Evolutionary conservation across 805 yeast genomes (phyloP), one percentile per base, ranked within the genome.

Genomic region (Sungouiella blattae): DNA sequence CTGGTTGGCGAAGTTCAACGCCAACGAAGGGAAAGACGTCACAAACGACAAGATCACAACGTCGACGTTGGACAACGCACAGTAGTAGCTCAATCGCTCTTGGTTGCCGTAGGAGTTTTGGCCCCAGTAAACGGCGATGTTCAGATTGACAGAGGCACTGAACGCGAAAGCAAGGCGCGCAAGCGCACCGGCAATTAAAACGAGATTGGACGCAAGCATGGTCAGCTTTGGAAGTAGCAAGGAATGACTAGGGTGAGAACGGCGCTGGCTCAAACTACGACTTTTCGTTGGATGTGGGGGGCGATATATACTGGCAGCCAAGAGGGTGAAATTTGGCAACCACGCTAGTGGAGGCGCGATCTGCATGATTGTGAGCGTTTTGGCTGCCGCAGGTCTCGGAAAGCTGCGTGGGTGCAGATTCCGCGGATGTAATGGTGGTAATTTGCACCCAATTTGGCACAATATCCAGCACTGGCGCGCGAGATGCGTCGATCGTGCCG

Each of bases 71-170:
- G 77, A 75, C 33, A 78, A 69, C 39, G 69, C 65, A 69, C 96
- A 87, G 66, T 86, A 86, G 31, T 55, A 36, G 25, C 47, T 45
- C 46, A 67, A 51, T 17, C 54, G 32, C 37, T 64, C 61, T 47
- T 76, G 80, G 30, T 48, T 30, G 8, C 75, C 80, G 34, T 36
- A 36, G 11, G 91, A 78, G 49, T 77, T 75, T 61, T 87, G 95
- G 35, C 96, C 96, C 96, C 96, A 87, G 62, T 87, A 87, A 6
- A 84, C 69, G 15, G 83, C 96, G 25, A 87, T 76, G 45, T 85
- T 83, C 11, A 12, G 22, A 18, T 30, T 30, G 6, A 26, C 12
- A 2, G 25, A 8, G 17, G 33, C 29, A 13, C 20, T 13, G 14
- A 35, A 33, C 4, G 35, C 35, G 12, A 18, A 12, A 6, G 17